A percentile compares a stretch with the other conserved stretches of the same genome.
phyloP scores from a whole-genome alignment of 306 rosid genomes.

The Quercus wislizeni region DNA sequence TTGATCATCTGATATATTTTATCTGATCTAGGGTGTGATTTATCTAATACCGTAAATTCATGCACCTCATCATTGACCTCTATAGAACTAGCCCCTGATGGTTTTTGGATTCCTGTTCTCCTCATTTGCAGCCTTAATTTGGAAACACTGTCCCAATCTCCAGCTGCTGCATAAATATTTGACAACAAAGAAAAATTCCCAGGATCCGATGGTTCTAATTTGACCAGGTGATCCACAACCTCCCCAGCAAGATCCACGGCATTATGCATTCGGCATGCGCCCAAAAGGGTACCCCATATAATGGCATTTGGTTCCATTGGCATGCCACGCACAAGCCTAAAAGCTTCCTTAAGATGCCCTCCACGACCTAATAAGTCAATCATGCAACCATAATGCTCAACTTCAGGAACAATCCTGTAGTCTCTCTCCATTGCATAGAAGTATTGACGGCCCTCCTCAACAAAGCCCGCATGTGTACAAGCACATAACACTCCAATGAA shows the following conservation, averaged over 20 bases:
- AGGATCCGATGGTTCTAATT: conserved; percentile 56
- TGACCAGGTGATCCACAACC: conserved; percentile 47
- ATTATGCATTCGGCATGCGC: conserved; percentile 84
- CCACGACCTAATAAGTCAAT: conserved; percentile 82
- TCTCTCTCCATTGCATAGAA: conserved; percentile 68
- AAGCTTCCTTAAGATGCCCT: conserved; percentile 83
- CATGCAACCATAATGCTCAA: conserved; percentile 88
- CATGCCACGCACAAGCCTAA: conserved; percentile 60
- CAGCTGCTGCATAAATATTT: conserved; percentile 80
- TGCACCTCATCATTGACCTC: conserved; percentile 68
- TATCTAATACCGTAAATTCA: conserved; percentile 71
- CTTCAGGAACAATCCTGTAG: conserved; percentile 54
- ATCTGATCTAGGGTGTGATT: conserved; percentile 67
- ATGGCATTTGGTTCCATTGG: conserved; percentile 70
- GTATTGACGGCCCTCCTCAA: conserved; percentile 56
- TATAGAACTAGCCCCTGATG: conserved; percentile 80
- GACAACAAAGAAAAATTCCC: conserved; percentile 72
- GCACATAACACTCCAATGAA: conserved; percentile 73
- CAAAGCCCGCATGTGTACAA: conserved; percentile 74
- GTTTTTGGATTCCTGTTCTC: conserved; percentile 57
- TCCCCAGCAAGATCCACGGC: conserved; percentile 59
- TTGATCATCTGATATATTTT: conserved; percentile 68
- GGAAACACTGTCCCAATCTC: conserved; percentile 71
- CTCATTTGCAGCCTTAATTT: conserved; percentile 58
- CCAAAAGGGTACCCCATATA: conserved; percentile 73